Conservation (phyloP, 169 alveolate genomes). For the Babesia divergens region DNA sequence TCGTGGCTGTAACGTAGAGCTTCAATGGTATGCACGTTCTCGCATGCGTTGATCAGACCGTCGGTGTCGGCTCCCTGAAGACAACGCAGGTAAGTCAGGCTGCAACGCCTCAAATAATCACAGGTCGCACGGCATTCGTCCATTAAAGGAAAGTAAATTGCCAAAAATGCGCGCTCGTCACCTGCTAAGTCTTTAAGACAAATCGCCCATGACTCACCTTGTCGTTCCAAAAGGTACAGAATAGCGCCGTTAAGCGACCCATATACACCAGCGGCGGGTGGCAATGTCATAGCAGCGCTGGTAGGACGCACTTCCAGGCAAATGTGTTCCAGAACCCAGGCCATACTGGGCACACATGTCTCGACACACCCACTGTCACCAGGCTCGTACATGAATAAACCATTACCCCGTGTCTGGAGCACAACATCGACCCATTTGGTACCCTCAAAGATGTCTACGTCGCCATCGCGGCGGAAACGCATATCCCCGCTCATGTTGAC, state of each 20-base stretch:
- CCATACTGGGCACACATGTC: slow-evolving; percentile 41
- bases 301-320: slow-evolving; percentile 20
- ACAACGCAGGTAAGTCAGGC: slow-evolving; percentile 44
- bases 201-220: slow-evolving; percentile 9
- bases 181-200: background rate
- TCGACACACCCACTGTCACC: slow-evolving; percentile 1
- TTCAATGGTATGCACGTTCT: slow-evolving; percentile 37
- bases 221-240: slow-evolving; percentile 11
- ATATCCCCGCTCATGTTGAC: slow-evolving; percentile 16
- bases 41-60: slow-evolving; percentile 10
- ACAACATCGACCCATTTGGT: slow-evolving; percentile 21
- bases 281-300: slow-evolving; percentile 22
- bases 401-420: slow-evolving; percentile 55
- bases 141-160: slow-evolving; percentile 5
- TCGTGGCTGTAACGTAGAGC: slow-evolving; percentile 52
- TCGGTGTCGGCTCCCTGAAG: slow-evolving; percentile 5
- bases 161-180: slow-evolving; percentile 39
- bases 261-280: background rate
- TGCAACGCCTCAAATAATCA: slow-evolving; percentile 26
- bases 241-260: background rate
- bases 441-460: slow-evolving; percentile 28
- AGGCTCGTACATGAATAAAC: slow-evolving; percentile 38
- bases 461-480: slow-evolving; percentile 6
- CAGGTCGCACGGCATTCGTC: slow-evolving; percentile 11
- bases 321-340: slow-evolving; percentile 60